Base-by-base conservation (phyloP, 306 rosid species). In the Styphnolobium japonicum region DNA sequence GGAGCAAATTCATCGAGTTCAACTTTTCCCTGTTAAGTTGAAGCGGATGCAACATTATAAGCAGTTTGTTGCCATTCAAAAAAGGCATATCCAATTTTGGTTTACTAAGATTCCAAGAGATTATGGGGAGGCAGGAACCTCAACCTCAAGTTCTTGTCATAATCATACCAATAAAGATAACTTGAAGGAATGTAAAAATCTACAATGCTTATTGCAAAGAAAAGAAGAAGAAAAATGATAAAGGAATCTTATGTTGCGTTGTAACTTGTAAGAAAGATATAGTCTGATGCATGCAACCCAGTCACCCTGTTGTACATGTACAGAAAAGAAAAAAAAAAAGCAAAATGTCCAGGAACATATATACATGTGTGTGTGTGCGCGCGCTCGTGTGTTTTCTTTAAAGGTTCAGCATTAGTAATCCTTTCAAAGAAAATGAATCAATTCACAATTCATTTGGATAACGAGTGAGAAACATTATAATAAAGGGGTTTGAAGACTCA, bases 1-100 rank as follows among this genome's bases (percentile, higher is more conserved):
- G 88, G 67, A 95, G 89, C 94, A 95, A 83, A 82, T 95, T 95
- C 98, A 95, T 95, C 1, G 97, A 95, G 87, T 95, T 95, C 88
- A 95, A 68, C 91, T 89, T 95, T 74, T 93, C 99, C 93, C 99
- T 93, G 97, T 84, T 71, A 61, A 39, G 16, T 77, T 52, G 36
- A 73, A 81, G 75, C 73, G 76, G 10, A 69, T 5, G 52, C 67
- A 83, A 71, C 74, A 78, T 52, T 11, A 37, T 23, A 83, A 39
- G n/a, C 23, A 39, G 75, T 71, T 37, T 66, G 61, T 52, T 48
- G 57, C 56, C 39, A 14, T 52, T 43, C 73, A 18, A 36, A 29
- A 73, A 37, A 46, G 29, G 27, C 45, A 57, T 34, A 46, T 25
- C 6, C 9, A 57, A 52, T 49, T 58, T 75, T 68, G 57, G 31